Evolutionary conservation across 331 rosid species (phyloP).

Genomic region (Prunus yedoensis): DNA sequence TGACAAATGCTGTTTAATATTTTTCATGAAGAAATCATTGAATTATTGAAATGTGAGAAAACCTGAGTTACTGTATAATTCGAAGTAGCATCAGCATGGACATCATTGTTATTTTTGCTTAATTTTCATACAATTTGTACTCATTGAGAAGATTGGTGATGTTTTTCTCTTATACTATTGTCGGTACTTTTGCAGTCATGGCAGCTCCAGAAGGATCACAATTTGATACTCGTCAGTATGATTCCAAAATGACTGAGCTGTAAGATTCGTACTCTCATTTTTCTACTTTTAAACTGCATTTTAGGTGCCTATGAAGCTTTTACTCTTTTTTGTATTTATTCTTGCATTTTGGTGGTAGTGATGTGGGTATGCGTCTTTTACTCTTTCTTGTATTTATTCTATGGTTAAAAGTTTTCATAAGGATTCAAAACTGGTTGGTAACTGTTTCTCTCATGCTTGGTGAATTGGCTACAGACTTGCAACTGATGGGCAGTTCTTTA

Average conservation of each 20-base stretch:
- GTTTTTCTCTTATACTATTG: neutral
- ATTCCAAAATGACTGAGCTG: conserved; percentile 60
- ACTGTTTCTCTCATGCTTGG: conserved; percentile 16
- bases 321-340: too few species aligned
- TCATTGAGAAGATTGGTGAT: neutral
- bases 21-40: neutral
- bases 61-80: neutral
- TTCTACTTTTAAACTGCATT: neutral
- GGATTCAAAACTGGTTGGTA: conserved; percentile 3
- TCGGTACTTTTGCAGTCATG: conserved; percentile 47
- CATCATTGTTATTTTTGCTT: too few species aligned
- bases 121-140: neutral
- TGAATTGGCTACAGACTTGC: conserved; percentile 45
- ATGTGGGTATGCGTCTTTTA: too few species aligned
- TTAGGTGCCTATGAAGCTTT: neutral
- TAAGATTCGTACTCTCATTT: conserved; percentile 27
- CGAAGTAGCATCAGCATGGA: neutral
- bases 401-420: neutral
- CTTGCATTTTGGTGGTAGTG: too few species aligned
- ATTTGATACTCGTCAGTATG: conserved; percentile 54
- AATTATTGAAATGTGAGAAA: neutral
- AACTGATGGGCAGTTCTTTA: conserved; percentile 64
- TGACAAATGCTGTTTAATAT: neutral
- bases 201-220: conserved; percentile 72
- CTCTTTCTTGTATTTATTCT: too few species aligned